A percentile compares a stretch with the other conserved stretches of the same genome.
These are phyloP conservation scores for Botrytis sinoallii DNA, from an alignment of 2,329 filamentous ascomycete species.

Conservation along the genomic window DNA sequence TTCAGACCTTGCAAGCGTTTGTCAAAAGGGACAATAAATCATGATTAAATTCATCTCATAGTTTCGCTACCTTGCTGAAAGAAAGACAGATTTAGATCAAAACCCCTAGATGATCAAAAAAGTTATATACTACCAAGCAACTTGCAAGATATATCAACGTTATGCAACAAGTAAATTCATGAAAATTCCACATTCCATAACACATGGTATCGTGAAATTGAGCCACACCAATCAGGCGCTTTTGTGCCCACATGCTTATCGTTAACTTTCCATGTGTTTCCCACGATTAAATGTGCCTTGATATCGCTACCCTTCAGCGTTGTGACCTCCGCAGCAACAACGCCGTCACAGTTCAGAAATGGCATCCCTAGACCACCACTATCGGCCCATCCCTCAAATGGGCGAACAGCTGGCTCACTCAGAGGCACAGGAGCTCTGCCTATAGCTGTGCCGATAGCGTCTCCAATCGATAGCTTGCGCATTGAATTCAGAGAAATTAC, in stretches of 20 bases:
- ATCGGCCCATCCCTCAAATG: conserved; percentile 5
- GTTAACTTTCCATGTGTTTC: background rate
- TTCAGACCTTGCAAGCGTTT: background rate
- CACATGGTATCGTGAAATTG: background rate
- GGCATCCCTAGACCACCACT: conserved; percentile 7
- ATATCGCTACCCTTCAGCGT: conserved; percentile 4
- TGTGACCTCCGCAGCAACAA: background rate
- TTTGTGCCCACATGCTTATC: conserved; percentile 1
- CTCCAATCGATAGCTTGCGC: background rate
- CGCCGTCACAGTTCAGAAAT: conserved; percentile 13
- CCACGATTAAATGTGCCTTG: background rate
- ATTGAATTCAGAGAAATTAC: background rate
- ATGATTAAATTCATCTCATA: background rate
- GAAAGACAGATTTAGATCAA: background rate
- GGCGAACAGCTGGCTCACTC: background rate
- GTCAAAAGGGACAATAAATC: background rate
- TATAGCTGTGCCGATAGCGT: conserved; percentile 7
- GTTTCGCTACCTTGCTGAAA: background rate
- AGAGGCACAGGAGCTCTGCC: background rate
- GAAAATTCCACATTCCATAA: conserved; percentile 12
- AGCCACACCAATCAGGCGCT: background rate
- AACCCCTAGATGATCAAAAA: background rate
- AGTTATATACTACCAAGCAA: background rate
- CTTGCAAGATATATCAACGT: background rate
- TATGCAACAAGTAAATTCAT: background rate